Base-by-base conservation (phyloP, 805 yeast species). In the Kluyveromyces nonfermentans region DNA sequence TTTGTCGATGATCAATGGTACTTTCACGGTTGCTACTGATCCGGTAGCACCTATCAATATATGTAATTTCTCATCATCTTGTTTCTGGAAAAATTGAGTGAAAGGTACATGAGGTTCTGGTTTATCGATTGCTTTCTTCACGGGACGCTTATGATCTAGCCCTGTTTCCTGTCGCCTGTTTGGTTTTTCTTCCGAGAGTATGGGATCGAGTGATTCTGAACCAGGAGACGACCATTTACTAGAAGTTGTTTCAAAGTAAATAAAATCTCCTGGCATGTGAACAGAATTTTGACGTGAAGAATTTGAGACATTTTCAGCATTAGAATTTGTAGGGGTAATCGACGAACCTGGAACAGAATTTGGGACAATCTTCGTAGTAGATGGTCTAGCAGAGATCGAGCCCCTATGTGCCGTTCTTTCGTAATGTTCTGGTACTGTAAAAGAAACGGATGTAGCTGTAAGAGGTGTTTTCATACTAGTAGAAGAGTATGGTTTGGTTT, bases 1-100 rank as follows among this genome's bases (percentile, higher is more conserved):
- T 60, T 87, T 86, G 57, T 83, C 95, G 50, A 93, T 86, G 33
- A 93, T 87, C 51, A 83, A 63, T 0, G 96, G 96, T 18, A 93
- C 81, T 62, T 93, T 93, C 50, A 93, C 87, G 2, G 97, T 86
- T 5, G 98, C 98, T 3, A 93, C 97, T 1, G 95, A 85, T 1
- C 98, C 98, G 1, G 97, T 86, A 16, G 94, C 95, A 16, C 94
- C 98, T 35, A 93, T 70, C 45, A 93, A 69, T 36, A 93, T 80
- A 62, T 93, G 98, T 45, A 86, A 72, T 57, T 88, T 89, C 36
- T 81, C 84, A 59, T 86, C 95, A 59, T 86, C 93, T 54, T 80
- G 65, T 54, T 78, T 79, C 44, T 77, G 75, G 46, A 85, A 69
- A 59, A 78, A 84, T 50, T 83, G 80, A 25, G 81, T 81, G 53